phyloP scores from a whole-genome alignment of 805 yeast genomes.

The Schwanniomyces occidentalis region DNA sequence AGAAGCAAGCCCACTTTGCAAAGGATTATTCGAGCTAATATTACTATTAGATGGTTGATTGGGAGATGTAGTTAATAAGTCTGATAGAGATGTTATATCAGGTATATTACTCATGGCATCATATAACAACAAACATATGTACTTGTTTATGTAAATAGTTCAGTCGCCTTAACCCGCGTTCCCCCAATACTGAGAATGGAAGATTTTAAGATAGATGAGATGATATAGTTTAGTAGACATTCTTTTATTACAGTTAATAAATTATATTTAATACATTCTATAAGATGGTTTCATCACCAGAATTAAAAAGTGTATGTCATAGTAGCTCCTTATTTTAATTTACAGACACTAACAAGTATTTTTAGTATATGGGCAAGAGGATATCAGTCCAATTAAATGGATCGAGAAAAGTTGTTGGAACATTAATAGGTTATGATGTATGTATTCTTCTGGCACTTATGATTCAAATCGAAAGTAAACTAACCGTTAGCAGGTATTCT shows the following conservation, averaged over 20 bases:
- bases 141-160: conserved; percentile 3
- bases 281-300: conserved; percentile 60
- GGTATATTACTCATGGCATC: conserved; percentile 22
- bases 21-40: neutral
- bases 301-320: conserved; percentile 55
- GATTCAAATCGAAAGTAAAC: too few species aligned
- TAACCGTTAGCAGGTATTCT: conserved; percentile 51
- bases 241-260: too few species aligned
- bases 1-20: conserved; percentile 1
- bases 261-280: neutral
- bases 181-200: too few species aligned
- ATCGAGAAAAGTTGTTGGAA: conserved; percentile 74
- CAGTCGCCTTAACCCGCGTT: too few species aligned
- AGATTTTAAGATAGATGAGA: too few species aligned
- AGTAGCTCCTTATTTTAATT: neutral
- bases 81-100: conserved; percentile 27
- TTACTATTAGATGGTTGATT: conserved; percentile 1
- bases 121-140: too few species aligned
- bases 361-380: conserved; percentile 74
- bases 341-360: conserved; percentile 15
- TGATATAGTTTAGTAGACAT: too few species aligned
- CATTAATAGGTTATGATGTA: conserved; percentile 81
- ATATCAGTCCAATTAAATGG: conserved; percentile 78
- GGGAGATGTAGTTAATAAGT: conserved; percentile 26
- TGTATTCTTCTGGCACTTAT: too few species aligned